Conservation (phyloP, 306 rosid species). For the Phaseolus lunatus region DNA sequence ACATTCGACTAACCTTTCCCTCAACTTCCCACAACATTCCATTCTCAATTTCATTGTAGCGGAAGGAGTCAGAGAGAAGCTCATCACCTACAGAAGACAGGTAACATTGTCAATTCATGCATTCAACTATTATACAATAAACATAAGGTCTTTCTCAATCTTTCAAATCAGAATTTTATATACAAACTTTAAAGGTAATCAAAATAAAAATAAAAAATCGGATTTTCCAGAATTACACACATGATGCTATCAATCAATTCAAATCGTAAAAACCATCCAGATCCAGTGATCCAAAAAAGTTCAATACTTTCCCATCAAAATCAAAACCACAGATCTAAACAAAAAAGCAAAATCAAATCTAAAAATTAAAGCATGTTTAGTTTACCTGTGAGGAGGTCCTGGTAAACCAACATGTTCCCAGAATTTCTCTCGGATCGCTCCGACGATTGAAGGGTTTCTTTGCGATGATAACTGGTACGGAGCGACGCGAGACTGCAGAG, state of each 20-base stretch:
- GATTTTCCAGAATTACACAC: neutral
- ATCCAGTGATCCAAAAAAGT: conserved; percentile 1
- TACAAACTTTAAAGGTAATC: neutral
- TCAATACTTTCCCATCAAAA: neutral
- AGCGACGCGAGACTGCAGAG: conserved; percentile 49
- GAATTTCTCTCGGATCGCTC: conserved; percentile 52
- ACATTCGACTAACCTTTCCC: conserved; percentile 63
- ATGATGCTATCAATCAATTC: neutral
- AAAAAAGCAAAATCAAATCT: neutral
- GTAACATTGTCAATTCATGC: neutral
- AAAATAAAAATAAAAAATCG: conserved; percentile 6
- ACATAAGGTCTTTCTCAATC: neutral
- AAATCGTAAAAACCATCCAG: neutral
- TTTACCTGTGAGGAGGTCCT: conserved; percentile 64
- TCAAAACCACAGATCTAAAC: conserved; percentile 18
- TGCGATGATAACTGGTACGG: neutral
- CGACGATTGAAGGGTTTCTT: neutral
- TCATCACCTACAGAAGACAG: conserved; percentile 64
- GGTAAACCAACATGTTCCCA: conserved; percentile 74
- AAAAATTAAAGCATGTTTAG: neutral
- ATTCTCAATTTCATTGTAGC: conserved; percentile 65
- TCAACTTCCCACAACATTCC: conserved; percentile 85
- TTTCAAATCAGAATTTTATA: neutral
- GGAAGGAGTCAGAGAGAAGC: conserved; percentile 86
- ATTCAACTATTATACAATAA: neutral